phyloP scores from a whole-genome alignment of 1,139 yeast species.

The Pichia sp. region DNA sequence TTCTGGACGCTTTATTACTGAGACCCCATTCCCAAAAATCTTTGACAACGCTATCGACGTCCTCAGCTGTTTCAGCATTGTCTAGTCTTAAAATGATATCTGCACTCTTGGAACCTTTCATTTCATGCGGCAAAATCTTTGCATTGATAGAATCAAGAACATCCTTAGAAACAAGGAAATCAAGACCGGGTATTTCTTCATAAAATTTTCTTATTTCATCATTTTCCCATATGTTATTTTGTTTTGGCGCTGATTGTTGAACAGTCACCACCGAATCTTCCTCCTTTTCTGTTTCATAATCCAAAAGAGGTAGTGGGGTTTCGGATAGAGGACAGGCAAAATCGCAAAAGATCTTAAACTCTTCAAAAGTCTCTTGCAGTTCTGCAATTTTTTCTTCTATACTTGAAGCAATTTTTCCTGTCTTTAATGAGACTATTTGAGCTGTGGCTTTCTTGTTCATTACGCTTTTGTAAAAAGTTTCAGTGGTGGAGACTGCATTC shows the following conservation, averaged over 20 bases:
- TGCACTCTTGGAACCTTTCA: conserved; percentile 14
- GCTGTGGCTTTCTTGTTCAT: conserved; percentile 40
- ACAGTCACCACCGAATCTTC: conserved; percentile 21
- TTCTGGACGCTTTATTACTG: conserved; percentile 71
- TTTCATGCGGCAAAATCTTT: conserved; percentile 16
- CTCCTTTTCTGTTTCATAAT: conserved; percentile 25
- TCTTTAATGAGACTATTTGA: conserved; percentile 55
- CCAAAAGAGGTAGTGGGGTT: conserved; percentile 32
- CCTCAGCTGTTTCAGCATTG: conserved; percentile 42
- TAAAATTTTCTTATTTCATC: conserved; percentile 64
- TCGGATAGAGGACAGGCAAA: conserved; percentile 43
- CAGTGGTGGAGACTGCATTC: conserved; percentile 40
- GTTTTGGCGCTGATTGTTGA: conserved; percentile 28
- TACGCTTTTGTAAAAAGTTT: conserved; percentile 36
- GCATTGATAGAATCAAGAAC: conserved; percentile 26
- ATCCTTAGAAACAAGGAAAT: conserved; percentile 22
- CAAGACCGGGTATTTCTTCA: conserved; percentile 39
- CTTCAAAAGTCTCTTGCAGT: conserved; percentile 39
- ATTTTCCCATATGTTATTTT: conserved; percentile 58
- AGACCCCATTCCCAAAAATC: conserved; percentile 52
- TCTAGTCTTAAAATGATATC: conserved; percentile 38
- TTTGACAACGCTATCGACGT: conserved; percentile 53
- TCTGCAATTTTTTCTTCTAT: conserved; percentile 42
- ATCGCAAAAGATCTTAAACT: conserved; percentile 44
- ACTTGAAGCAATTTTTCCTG: conserved; percentile 62